phyloP scores from a whole-genome alignment of 2,329 filamentous ascomycete genomes.

The Epichloe gansuensis region DNA sequence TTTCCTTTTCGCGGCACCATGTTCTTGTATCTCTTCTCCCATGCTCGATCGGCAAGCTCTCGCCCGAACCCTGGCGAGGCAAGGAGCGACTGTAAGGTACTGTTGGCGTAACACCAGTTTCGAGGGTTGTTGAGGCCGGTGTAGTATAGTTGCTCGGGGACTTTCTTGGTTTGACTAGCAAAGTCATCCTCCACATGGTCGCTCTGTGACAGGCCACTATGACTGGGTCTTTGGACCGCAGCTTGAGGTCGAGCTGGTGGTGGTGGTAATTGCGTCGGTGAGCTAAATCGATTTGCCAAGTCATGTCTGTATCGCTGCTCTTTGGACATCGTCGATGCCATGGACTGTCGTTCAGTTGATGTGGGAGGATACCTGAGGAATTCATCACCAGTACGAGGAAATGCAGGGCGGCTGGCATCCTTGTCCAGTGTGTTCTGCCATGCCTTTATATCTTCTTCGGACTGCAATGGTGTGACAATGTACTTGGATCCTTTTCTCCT shows the following conservation, averaged over 20 bases:
- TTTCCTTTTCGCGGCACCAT: conserved; percentile 48
- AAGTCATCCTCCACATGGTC: conserved; percentile 23
- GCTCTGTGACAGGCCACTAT: conserved; percentile 54
- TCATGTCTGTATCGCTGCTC: conserved; percentile 15
- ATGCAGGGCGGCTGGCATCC: conserved; percentile 42
- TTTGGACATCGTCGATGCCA: conserved; percentile 30
- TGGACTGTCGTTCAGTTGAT: conserved; percentile 46
- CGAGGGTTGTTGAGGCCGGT: conserved; percentile 69
- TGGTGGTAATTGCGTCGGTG: conserved; percentile 36
- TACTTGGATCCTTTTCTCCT: conserved; percentile 30
- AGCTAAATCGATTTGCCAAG: conserved; percentile 22
- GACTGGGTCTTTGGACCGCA: conserved; percentile 56
- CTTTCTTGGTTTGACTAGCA: conserved; percentile 25
- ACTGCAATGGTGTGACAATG: conserved; percentile 54
- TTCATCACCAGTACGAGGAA: conserved; percentile 64
- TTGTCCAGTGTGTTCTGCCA: conserved; percentile 68
- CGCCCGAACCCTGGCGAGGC: conserved; percentile 57
- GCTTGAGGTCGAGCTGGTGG: conserved; percentile 56
- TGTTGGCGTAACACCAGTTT: conserved; percentile 85
- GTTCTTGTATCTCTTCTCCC: conserved; percentile 49
- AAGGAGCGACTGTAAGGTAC: conserved; percentile 72
- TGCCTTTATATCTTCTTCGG: conserved; percentile 67
- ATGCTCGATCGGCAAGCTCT: conserved; percentile 44
- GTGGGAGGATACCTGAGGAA: conserved; percentile 74
- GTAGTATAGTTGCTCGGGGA: conserved; percentile 27